Evolutionary conservation across 179 eudicot species (phyloP).

Genomic region (Nepenthes alata): DNA sequence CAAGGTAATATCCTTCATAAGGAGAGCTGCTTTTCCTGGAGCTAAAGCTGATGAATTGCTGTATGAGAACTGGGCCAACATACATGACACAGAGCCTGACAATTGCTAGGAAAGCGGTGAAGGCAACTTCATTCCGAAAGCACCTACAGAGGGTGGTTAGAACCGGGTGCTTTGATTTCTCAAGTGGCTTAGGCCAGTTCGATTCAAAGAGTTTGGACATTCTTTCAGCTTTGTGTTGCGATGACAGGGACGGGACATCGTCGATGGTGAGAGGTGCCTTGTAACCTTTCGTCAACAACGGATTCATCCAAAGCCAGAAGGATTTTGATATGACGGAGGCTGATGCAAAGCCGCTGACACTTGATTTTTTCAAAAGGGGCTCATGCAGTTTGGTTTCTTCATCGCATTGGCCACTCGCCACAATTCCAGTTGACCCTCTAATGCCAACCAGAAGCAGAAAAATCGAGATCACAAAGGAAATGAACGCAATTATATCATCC

Average conservation of each 20-base stretch:
- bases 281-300: constrained; percentile 66
- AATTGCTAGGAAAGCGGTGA: constrained; percentile 70
- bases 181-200: constrained; percentile 68
- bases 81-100: constrained; percentile 70
- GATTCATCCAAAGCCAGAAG: constrained; percentile 85
- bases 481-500: constrained; percentile 37
- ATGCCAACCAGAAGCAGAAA: constrained; percentile 36
- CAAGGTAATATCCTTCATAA: constrained; percentile 78
- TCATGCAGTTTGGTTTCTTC: constrained; percentile 22
- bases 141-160: constrained; percentile 57
- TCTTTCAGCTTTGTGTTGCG: constrained; percentile 58
- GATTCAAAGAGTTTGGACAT: constrained; percentile 60
- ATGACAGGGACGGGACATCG: constrained; percentile 74
- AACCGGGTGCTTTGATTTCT: constrained; percentile 66
- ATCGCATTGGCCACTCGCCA: constrained; percentile 15
- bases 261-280: constrained; percentile 43
- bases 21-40: constrained; percentile 56
- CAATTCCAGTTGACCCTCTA: constrained; percentile 52
- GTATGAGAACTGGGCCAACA: constrained; percentile 72
- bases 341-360: constrained; percentile 43
- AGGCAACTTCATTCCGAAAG: constrained; percentile 63
- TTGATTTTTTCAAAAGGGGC: constrained; percentile 38
- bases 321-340: constrained; percentile 63
- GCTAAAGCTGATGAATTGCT: constrained; percentile 60
- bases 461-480: constrained; percentile 28